Evolutionary conservation across 208 protist genomes (phyloP).

Genomic region (Trypanosoma theileri): DNA sequence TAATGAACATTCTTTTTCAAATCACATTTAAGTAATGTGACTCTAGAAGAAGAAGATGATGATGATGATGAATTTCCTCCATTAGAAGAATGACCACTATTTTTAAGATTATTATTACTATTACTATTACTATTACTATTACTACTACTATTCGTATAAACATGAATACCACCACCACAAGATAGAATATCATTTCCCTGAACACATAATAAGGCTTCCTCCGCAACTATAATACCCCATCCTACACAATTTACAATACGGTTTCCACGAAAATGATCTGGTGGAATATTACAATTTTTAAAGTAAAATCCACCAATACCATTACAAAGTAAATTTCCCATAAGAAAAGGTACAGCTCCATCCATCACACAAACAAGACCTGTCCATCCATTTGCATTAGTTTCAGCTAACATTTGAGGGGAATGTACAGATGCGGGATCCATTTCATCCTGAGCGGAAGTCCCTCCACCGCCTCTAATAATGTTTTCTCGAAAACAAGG

Average conservation of each 20-base stretch:
- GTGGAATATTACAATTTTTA: constrained; percentile 23
- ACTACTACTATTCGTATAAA: constrained; percentile 7
- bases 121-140: background rate
- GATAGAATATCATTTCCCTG: constrained; percentile 31
- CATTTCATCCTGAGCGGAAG: constrained; percentile 9
- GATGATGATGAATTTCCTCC: too few species aligned
- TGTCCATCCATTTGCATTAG: constrained; percentile 7
- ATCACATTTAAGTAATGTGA: constrained; percentile 20
- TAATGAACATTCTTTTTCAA: constrained; percentile 27
- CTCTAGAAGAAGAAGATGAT: too few species aligned
- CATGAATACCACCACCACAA: constrained; percentile 38
- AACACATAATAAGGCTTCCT: constrained; percentile 15
- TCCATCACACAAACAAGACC: constrained; percentile 33
- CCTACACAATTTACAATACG: constrained; percentile 34
- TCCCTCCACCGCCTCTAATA: constrained; percentile 33
- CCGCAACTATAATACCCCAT: constrained; percentile 32
- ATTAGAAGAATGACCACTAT: too few species aligned
- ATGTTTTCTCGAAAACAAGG: constrained; percentile 45
- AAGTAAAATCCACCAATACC: constrained; percentile 44
- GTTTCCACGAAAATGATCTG: constrained; percentile 33
- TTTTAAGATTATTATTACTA: background rate
- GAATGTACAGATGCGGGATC: constrained; percentile 28
- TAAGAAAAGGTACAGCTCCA: constrained; percentile 28
- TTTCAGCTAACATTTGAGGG: constrained; percentile 17
- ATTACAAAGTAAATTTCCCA: constrained; percentile 40